Evolutionary conservation across 257 asterid genomes (phyloP).

Genomic region (Solanum bulbocastanum): DNA sequence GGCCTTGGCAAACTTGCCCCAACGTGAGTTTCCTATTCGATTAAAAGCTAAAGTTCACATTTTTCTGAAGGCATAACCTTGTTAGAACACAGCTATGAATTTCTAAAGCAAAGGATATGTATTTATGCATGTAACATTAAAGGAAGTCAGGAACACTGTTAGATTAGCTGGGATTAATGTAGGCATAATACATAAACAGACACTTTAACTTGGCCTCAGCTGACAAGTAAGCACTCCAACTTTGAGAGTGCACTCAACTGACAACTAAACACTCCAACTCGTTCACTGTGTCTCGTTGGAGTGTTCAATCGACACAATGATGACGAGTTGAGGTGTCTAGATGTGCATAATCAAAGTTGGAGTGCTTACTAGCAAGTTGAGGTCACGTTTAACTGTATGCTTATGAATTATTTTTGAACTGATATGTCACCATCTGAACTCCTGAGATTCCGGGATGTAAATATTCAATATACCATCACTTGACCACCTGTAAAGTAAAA

Average conservation of each 20-base stretch:
- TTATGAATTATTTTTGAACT: not conserved
- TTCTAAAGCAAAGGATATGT: not conserved
- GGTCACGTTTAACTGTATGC: not conserved
- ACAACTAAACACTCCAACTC: not conserved
- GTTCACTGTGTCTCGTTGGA: not conserved
- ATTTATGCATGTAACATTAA: not conserved
- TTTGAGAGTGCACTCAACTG: not conserved
- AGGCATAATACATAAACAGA: not conserved
- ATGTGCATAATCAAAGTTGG: not conserved
- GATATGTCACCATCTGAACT: not conserved
- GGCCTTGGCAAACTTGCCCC: slow-evolving; percentile 96
- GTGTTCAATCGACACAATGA: not conserved
- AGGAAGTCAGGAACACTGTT: not conserved
- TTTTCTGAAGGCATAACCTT: not conserved
- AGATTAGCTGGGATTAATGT: not conserved
- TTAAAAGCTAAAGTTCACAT: not conserved
- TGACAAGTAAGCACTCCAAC: not conserved
- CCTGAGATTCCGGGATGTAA: not conserved
- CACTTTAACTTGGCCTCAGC: not conserved
- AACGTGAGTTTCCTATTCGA: slow-evolving; percentile 45
- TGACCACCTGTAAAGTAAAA: not conserved
- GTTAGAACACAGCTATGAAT: not conserved
- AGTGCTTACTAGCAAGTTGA: not conserved
- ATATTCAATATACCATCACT: not conserved
- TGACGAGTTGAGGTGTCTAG: not conserved